Evolutionary conservation across 2,329 filamentous ascomycete genomes (phyloP).

Genomic region (Corynespora cassiicola): DNA sequence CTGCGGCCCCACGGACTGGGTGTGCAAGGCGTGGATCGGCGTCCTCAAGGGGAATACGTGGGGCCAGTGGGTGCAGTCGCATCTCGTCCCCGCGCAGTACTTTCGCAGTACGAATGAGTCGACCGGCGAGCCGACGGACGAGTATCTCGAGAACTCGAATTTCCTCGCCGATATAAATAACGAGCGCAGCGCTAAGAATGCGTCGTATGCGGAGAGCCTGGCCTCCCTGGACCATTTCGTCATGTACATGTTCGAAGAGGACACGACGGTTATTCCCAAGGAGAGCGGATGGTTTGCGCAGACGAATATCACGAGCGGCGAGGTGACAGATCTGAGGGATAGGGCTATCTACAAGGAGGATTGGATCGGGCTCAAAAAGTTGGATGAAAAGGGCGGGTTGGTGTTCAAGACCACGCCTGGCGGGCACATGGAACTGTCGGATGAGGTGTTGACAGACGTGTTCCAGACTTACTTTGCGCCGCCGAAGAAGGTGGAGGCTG

Average conservation of each 20-base stretch:
- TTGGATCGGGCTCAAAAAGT: slow-evolving; percentile 82
- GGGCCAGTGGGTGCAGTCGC: slow-evolving; percentile 76
- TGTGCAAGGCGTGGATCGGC: slow-evolving; percentile 82
- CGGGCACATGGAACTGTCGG: slow-evolving; percentile 80
- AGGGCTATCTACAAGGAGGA: slow-evolving; percentile 83
- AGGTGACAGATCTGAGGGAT: slow-evolving; percentile 71
- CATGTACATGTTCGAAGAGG: slow-evolving; percentile 89
- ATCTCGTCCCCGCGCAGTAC: slow-evolving; percentile 92
- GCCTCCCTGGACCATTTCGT: slow-evolving; percentile 76
- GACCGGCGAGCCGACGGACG: slow-evolving; percentile 61
- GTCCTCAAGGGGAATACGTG: slow-evolving; percentile 83
- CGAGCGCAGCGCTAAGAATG: slow-evolving; percentile 78
- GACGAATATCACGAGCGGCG: slow-evolving; percentile 66
- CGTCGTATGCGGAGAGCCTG: slow-evolving; percentile 74
- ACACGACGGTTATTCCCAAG: slow-evolving; percentile 86
- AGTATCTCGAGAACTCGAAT: slow-evolving; percentile 81
- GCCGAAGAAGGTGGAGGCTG: slow-evolving; percentile 9
- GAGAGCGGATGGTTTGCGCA: slow-evolving; percentile 92
- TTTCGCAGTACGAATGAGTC: slow-evolving; percentile 72
- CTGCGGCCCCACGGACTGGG: slow-evolving; percentile 74
- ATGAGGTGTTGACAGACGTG: slow-evolving; percentile 68
- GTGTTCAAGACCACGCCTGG: slow-evolving; percentile 77
- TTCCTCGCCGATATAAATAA: slow-evolving; percentile 98
- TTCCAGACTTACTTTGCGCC: slow-evolving; percentile 72
- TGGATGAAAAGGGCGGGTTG: slow-evolving; percentile 82